These are phyloP conservation scores for Actinomortierella wolfii DNA, from an alignment of 371 early-diverging fungal genomes.

Conservation along the genomic window DNA sequence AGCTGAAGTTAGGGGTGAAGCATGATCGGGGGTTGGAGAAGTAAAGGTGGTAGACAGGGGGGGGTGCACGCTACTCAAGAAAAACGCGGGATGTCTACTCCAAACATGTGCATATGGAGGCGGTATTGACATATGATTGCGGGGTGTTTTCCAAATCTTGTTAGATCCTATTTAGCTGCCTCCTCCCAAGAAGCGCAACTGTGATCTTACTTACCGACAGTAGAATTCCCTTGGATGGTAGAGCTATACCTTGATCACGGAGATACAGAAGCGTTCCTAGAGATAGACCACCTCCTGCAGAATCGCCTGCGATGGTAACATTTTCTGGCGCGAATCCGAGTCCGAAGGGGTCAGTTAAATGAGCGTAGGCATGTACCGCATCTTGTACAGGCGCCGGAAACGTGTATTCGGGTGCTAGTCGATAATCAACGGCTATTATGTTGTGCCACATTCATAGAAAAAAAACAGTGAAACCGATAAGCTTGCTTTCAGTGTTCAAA, in stretches of 20 bases:
- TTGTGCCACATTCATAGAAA: too few relatives aligned
- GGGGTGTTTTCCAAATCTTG: not conserved
- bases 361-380: slow-evolving; percentile 41
- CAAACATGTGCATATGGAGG: not conserved
- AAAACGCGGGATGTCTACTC: not conserved
- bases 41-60: too few relatives aligned
- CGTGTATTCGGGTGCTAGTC: slow-evolving; percentile 48
- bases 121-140: not conserved
- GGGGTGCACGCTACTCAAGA: too few relatives aligned
- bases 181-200: too few relatives aligned
- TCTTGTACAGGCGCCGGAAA: slow-evolving; percentile 51
- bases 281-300: slow-evolving; percentile 67
- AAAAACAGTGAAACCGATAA: not conserved
- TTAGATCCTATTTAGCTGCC: too few relatives aligned
- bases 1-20: slow-evolving; percentile 2
- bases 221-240: slow-evolving; percentile 34
- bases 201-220: slow-evolving; percentile 40
- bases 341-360: slow-evolving; percentile 32
- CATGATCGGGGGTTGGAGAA: not conserved
- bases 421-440: slow-evolving; percentile 51
- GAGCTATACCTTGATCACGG: slow-evolving; percentile 41
- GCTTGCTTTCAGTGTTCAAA: not conserved
- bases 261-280: slow-evolving; percentile 45
- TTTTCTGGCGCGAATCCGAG: slow-evolving; percentile 40
- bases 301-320: slow-evolving; percentile 61